Base-by-base conservation (phyloP, 306 rosid genomes). In the Quercus dentata region DNA sequence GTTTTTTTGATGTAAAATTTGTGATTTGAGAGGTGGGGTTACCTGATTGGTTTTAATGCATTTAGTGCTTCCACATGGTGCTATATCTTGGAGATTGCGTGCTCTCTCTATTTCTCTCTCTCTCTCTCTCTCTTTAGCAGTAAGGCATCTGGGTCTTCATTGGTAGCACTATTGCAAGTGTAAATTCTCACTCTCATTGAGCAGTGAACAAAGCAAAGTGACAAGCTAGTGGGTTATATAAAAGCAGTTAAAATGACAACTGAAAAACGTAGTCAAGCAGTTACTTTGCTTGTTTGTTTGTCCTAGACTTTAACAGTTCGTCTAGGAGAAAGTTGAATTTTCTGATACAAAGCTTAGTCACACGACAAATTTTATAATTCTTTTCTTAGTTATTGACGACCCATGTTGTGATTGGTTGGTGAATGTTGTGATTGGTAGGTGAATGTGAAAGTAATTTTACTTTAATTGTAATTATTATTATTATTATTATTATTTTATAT, bases 51-150 rank as follows among this genome's bases (percentile, higher is more conserved):
- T 73, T 65, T 82, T 49, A 78, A 69, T 67, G 91, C 89, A 92
- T 82, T 92, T 75, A 88, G 86, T 89, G 88, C 84, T 82, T 30
- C 83, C 96, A 88, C 94, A 89, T 91, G 97, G 89, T 71, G 79
- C 20, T 62, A 61, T 85, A 83, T 77, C 58, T 75, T 9, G 62
- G 74, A 61, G 77, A 57, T 25, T 18, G 80, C 38, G 70, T n/a
- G 57, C 46, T 20, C 11, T 31, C 59, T 77, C 64, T 62, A 19
- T 14, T 8, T 31, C 49, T 8, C 41, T 64, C 23, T 64, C 28
- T 65, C 19, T 31, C 71, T 14, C 19, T 8, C 3, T 13, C 21
- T 0, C 2, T 12, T 1, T 18, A 8, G 49, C 30, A 58, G 10
- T 23, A 23, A 23, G 21, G 6, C 65, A 58, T 10, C 11, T 8